Percentiles rank a stretch among this genome's conserved stretches.
These are phyloP conservation scores for Russula sp. DNA, from an alignment of 768 basidiomycete species.

Conservation along the genomic window DNA sequence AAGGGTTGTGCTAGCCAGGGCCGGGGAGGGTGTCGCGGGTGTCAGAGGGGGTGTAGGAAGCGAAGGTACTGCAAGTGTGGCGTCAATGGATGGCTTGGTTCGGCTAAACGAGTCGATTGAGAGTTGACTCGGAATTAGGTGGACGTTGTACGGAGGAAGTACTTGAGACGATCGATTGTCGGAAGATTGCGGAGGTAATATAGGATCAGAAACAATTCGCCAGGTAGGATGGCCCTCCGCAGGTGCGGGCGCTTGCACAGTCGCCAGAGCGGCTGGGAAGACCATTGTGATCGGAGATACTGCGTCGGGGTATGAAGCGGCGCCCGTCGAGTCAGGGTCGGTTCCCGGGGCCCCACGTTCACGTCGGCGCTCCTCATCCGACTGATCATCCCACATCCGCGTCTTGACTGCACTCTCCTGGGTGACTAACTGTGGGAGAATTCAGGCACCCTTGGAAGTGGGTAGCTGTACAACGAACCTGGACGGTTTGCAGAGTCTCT, in stretches of 20 bases:
- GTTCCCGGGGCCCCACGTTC: not conserved
- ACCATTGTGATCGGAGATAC: not conserved
- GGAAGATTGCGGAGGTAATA: not conserved
- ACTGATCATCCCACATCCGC: not conserved
- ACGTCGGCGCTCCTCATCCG: too few relatives aligned
- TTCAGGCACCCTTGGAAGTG: not conserved
- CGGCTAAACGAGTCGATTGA: not conserved
- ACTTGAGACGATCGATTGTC: not conserved
- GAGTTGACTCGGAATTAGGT: not conserved
- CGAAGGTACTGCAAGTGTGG: not conserved
- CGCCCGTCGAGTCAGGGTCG: not conserved
- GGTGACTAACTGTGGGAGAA: not conserved
- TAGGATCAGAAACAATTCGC: not conserved
- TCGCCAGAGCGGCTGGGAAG: not conserved
- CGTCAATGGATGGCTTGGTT: not conserved
- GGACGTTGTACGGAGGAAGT: not conserved
- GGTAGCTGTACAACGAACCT: not conserved
- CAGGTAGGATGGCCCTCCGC: too few relatives aligned
- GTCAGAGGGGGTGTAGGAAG: constrained; percentile 1
- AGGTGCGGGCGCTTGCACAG: too few relatives aligned
- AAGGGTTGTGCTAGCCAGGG: not conserved
- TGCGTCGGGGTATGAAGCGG: too few relatives aligned
- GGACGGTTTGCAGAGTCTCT: not conserved
- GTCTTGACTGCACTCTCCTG: not conserved
- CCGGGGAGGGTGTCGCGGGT: not conserved